phyloP scores from a whole-genome alignment of 768 basidiomycete genomes.

The Gymnopilus junonius region DNA sequence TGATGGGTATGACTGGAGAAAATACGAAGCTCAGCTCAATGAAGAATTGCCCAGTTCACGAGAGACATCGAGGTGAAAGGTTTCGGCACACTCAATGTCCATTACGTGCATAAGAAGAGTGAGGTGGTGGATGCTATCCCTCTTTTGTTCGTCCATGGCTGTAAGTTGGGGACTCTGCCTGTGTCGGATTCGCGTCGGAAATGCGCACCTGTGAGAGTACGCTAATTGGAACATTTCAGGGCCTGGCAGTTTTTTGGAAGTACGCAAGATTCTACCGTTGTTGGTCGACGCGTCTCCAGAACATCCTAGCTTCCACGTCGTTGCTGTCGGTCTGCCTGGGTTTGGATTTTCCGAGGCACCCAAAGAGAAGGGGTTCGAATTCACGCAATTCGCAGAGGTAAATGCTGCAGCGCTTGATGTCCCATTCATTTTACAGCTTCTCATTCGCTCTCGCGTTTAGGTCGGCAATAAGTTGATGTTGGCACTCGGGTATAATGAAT shows the following conservation, averaged over 20 bases:
- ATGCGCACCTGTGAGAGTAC: not conserved
- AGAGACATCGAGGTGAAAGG: conserved; percentile 52
- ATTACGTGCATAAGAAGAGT: conserved; percentile 64
- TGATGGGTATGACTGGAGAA: conserved; percentile 58
- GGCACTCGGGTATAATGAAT: conserved; percentile 50
- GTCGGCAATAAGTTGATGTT: conserved; percentile 55
- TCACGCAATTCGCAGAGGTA: conserved; percentile 58
- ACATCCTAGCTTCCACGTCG: conserved; percentile 64
- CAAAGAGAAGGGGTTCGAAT: conserved; percentile 50
- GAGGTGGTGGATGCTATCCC: conserved; percentile 46
- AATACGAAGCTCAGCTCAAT: conserved; percentile 54
- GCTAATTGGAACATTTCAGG: not conserved
- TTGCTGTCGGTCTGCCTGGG: conserved; percentile 61
- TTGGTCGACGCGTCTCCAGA: conserved; percentile 45
- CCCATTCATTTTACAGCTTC: not conserved
- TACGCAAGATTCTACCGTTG: conserved; percentile 58
- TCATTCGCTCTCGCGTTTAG: conserved; percentile 23
- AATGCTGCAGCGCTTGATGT: not conserved
- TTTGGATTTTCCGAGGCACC: conserved; percentile 66
- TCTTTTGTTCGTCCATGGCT: conserved; percentile 54
- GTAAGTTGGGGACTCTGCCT: conserved; percentile 30
- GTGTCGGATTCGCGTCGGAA: not conserved
- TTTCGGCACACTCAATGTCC: conserved; percentile 50
- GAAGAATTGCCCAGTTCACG: conserved; percentile 59
- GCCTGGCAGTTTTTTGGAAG: conserved; percentile 57